Evolutionary conservation across 1,284 basidiomycete species (phyloP).

Genomic region (Neotropicomus parvogracilis): DNA sequence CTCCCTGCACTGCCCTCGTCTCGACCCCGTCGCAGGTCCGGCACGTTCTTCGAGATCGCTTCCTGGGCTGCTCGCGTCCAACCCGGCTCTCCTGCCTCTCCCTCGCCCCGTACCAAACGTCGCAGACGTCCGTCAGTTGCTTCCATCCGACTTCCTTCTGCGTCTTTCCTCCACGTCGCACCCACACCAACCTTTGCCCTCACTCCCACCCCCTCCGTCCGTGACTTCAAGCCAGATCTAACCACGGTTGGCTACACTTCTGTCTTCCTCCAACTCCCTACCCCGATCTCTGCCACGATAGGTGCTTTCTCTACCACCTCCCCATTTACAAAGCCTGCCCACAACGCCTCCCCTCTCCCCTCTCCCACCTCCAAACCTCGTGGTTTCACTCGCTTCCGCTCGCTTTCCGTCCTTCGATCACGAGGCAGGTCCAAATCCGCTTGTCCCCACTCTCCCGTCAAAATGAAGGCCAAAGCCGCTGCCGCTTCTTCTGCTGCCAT

Average conservation of each 20-base stretch:
- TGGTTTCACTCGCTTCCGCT: slow-evolving; percentile 41
- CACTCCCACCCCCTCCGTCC: slow-evolving; percentile 34
- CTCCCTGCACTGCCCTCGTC: slow-evolving; percentile 7
- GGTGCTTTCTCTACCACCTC: slow-evolving; percentile 22
- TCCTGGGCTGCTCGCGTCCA: slow-evolving; percentile 60
- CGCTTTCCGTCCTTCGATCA: slow-evolving; percentile 43
- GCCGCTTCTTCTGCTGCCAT: slow-evolving; percentile 34
- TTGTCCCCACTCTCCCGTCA: slow-evolving; percentile 19
- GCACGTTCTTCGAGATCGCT: slow-evolving; percentile 41
- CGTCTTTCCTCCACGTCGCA: slow-evolving; percentile 41
- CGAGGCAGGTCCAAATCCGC: slow-evolving; percentile 33
- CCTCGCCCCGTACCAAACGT: slow-evolving; percentile 44
- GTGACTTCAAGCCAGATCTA: slow-evolving; percentile 50
- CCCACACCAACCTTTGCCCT: slow-evolving; percentile 41
- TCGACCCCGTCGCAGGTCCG: slow-evolving; percentile 33
- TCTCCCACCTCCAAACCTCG: slow-evolving; percentile 16
- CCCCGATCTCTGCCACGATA: slow-evolving; percentile 39
- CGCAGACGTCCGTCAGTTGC: slow-evolving; percentile 38
- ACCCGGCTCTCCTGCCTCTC: slow-evolving; percentile 61
- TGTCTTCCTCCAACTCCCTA: slow-evolving; percentile 58
- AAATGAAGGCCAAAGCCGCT: slow-evolving; percentile 22
- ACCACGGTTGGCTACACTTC: slow-evolving; percentile 60
- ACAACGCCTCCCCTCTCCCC: slow-evolving; percentile 13
- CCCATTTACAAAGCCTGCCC: slow-evolving; percentile 2
- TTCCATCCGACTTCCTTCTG: slow-evolving; percentile 35